Percentiles rank a stretch among this genome's conserved stretches.
Evolutionary conservation across 495 filamentous ascomycete species (phyloP).

Genomic region (Daldinia caldariorum): DNA sequence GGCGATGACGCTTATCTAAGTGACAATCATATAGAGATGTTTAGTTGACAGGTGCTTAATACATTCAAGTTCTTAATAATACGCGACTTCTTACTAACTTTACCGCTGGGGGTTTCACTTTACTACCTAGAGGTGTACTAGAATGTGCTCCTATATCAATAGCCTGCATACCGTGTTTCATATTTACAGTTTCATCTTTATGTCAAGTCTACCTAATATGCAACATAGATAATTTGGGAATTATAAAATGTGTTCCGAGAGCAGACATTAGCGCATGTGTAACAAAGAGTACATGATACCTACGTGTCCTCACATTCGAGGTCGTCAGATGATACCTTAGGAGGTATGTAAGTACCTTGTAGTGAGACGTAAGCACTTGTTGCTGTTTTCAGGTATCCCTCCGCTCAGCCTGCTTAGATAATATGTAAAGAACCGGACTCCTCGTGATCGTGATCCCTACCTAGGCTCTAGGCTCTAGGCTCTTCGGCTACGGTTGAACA

Average conservation of each 20-base stretch:
- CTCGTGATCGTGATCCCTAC: conserved; percentile 15
- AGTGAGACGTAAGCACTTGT: conserved; percentile 8
- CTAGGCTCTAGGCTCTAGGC: neutral
- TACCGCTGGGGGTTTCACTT: too few species aligned
- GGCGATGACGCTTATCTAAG: neutral
- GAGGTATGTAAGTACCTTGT: neutral
- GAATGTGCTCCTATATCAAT: neutral
- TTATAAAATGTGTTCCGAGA: neutral
- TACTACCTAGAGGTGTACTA: too few species aligned
- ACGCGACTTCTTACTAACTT: too few species aligned
- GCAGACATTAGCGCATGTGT: neutral
- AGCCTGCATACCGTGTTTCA: neutral
- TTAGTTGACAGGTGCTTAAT: neutral
- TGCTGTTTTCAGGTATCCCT: conserved; percentile 13
- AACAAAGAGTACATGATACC: neutral
- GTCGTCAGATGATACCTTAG: neutral
- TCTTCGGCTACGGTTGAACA: conserved; percentile 25
- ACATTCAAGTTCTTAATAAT: neutral
- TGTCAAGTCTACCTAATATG: neutral
- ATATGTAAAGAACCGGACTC: conserved; percentile 20
- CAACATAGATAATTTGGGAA: neutral
- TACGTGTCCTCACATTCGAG: conserved; percentile 2
- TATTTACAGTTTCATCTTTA: neutral
- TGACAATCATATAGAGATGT: neutral
- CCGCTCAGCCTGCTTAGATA: conserved; percentile 33